Conservation (phyloP, 257 asterid species). For the Solanum bukasovii region DNA sequence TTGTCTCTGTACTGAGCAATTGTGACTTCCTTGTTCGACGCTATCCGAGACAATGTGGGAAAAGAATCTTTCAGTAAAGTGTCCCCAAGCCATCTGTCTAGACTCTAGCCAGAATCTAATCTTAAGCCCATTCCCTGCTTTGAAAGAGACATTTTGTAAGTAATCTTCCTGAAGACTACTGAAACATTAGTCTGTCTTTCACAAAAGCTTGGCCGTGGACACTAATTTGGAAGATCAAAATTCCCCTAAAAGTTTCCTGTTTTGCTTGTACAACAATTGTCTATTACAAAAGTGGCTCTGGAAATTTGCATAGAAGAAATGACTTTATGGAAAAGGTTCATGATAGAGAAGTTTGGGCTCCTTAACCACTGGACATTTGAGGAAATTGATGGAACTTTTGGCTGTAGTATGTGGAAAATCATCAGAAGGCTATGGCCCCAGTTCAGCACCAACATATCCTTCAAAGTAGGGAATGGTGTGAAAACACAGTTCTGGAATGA, state of each 20-base stretch:
- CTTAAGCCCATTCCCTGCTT: not conserved
- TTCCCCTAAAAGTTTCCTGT: not conserved
- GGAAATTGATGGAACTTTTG: not conserved
- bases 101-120: not conserved
- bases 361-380: not conserved
- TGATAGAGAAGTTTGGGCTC: not conserved
- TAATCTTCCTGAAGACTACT: not conserved
- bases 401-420: not conserved
- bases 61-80: not conserved
- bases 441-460: not conserved
- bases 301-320: not conserved
- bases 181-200: not conserved
- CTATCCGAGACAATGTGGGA: not conserved
- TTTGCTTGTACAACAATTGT: not conserved
- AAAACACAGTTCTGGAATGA: not conserved
- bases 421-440: not conserved
- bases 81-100: not conserved
- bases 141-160: not conserved
- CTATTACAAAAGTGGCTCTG: not conserved
- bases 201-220: not conserved
- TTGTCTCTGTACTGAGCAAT: not conserved
- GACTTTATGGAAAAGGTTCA: not conserved
- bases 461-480: not conserved
- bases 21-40: not conserved
- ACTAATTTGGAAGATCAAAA: not conserved